A percentile compares a stretch with the other conserved stretches of the same genome.
phyloP scores from a whole-genome alignment of 495 filamentous ascomycete genomes.

The Podospora sp. region DNA sequence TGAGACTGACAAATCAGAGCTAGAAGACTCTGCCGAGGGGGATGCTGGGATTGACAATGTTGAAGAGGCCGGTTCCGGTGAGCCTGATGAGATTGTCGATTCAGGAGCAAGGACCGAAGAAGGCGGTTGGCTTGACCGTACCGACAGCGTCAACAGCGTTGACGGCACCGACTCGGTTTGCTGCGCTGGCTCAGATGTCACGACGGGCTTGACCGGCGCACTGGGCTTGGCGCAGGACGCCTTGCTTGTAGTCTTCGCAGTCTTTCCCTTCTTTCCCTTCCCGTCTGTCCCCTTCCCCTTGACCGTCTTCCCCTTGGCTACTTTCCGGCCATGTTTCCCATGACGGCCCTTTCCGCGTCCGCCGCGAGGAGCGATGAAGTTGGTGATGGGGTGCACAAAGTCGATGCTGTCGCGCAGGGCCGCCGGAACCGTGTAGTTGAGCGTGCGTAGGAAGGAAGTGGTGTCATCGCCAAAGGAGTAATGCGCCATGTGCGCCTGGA shows the following conservation, averaged over 20 bases:
- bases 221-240: neutral
- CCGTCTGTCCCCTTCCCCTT: neutral
- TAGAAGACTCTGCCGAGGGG: too few species aligned
- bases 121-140: neutral
- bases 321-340: neutral
- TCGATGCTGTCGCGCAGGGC: slow-evolving; percentile 43
- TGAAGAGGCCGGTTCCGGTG: neutral
- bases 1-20: too few species aligned
- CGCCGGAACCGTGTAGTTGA: slow-evolving; percentile 52
- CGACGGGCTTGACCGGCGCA: neutral
- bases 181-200: neutral
- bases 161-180: neutral
- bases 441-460: slow-evolving; percentile 35
- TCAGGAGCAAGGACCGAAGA: neutral
- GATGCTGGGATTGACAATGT: too few species aligned
- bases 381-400: slow-evolving; percentile 46
- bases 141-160: neutral
- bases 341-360: neutral
- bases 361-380: slow-evolving; percentile 45
- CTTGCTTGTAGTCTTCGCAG: neutral
- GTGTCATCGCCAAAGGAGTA: slow-evolving; percentile 35
- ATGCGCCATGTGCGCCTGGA: slow-evolving; percentile 40
- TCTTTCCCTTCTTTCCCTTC: slow-evolving; percentile 12
- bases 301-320: neutral
- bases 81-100: neutral